Evolutionary conservation across 805 yeast species (phyloP).

Genomic region (Starmera pachycereana): DNA sequence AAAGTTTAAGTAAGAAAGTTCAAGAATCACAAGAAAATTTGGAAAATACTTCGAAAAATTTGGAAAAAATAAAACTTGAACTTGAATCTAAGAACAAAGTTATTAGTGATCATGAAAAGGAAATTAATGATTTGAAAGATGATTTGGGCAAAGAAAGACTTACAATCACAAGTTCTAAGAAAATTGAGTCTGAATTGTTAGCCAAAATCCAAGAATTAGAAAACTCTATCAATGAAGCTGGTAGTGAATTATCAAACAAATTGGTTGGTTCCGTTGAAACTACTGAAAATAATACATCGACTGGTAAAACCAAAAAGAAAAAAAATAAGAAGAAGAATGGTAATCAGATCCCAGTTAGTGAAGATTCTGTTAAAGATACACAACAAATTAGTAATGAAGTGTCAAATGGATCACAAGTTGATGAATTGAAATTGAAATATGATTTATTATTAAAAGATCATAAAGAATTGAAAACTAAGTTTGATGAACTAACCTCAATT

Average conservation of each 20-base stretch:
- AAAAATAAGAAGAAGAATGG: constrained; percentile 2
- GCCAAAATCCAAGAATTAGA: constrained; percentile 10
- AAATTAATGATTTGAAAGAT: neutral
- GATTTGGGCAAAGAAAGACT: no score
- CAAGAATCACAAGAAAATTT: constrained; percentile 3
- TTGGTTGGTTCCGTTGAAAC: constrained; percentile 1
- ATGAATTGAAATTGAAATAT: constrained; percentile 5
- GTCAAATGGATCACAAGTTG: neutral
- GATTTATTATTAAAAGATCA: constrained; percentile 3
- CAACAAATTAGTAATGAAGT: constrained; percentile 8
- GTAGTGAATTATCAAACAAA: neutral
- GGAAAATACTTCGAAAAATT: constrained; percentile 1
- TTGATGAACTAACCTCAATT: neutral
- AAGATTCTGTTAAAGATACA: constrained; percentile 15
- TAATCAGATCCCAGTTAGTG: constrained; percentile 1
- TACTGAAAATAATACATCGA: neutral
- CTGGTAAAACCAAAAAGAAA: constrained; percentile 9
- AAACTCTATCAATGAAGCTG: constrained; percentile 6
- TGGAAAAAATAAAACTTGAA: neutral
- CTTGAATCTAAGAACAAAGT: neutral
- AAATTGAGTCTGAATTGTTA: constrained; percentile 5
- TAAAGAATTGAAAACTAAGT: constrained; percentile 4
- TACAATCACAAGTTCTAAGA: neutral
- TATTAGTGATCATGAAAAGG: neutral
- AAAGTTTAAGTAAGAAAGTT: neutral